phyloP scores from a whole-genome alignment of 257 asterid species.

The Nicotiana sylvestris region DNA sequence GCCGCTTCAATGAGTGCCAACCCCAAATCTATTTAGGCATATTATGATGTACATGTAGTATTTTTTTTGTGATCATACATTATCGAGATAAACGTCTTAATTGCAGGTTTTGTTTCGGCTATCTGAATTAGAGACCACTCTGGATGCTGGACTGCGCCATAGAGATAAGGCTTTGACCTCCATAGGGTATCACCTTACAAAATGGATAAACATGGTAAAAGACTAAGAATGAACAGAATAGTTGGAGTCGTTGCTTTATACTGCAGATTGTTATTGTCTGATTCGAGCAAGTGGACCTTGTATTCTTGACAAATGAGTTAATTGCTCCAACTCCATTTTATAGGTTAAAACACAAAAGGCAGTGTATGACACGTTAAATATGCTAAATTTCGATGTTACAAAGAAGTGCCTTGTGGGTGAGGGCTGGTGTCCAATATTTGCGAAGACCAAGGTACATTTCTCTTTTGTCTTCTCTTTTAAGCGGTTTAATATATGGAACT shows the following conservation, averaged over 20 bases:
- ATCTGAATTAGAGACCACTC: conserved; percentile 82
- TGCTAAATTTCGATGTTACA: conserved; percentile 96
- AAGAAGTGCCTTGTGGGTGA: conserved; percentile 98
- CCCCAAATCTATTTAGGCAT: neutral
- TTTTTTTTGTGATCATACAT: neutral
- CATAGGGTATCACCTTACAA: conserved; percentile 71
- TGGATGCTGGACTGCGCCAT: conserved; percentile 86
- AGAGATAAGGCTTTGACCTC: conserved; percentile 73
- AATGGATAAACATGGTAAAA: conserved; percentile 73
- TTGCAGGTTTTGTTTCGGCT: conserved; percentile 80
- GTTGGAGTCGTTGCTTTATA: neutral
- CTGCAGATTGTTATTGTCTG: neutral
- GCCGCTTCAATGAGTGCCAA: neutral
- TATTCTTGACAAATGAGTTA: conserved; percentile 18
- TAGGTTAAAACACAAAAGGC: conserved; percentile 96
- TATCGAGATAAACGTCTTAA: conserved; percentile 16
- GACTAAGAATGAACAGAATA: neutral
- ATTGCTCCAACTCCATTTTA: conserved; percentile 22
- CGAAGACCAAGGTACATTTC: conserved; percentile 61
- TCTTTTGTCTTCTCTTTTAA: neutral
- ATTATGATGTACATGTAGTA: neutral
- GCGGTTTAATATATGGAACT: neutral
- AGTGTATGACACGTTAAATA: conserved; percentile 82
- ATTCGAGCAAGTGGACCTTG: neutral
- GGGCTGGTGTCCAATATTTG: conserved; percentile 98